A percentile compares a stretch with the other conserved stretches of the same genome.
Evolutionary conservation across 1,284 basidiomycete species (phyloP).

Genomic region (Ustilago sp.): DNA sequence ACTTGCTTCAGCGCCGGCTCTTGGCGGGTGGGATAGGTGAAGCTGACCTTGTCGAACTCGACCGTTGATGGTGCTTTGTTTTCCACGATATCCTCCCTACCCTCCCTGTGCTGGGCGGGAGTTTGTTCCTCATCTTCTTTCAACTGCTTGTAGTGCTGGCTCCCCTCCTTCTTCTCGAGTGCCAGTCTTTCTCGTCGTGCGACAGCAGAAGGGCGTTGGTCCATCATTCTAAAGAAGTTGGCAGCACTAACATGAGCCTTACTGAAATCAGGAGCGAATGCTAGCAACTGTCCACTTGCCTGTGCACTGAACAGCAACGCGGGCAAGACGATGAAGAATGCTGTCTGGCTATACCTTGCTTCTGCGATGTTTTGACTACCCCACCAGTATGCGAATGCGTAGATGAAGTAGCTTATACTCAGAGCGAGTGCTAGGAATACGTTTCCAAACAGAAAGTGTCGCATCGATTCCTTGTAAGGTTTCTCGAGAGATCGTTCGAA

Average conservation of each 20-base stretch:
- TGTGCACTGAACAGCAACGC: conserved; percentile 63
- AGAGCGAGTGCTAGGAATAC: conserved; percentile 56
- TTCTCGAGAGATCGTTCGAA: conserved; percentile 44
- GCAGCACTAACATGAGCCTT: conserved; percentile 60
- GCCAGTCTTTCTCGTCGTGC: conserved; percentile 57
- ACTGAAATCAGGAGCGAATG: conserved; percentile 61
- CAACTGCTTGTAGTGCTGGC: not conserved
- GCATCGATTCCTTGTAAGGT: conserved; percentile 56
- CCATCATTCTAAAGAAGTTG: conserved; percentile 58
- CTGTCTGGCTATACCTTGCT: conserved; percentile 53
- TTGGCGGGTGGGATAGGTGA: conserved; percentile 47
- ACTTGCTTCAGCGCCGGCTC: conserved; percentile 55
- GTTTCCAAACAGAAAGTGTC: conserved; percentile 57
- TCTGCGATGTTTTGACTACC: conserved; percentile 61
- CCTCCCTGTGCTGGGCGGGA: conserved; percentile 87
- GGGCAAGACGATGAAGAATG: conserved; percentile 63
- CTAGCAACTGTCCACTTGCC: conserved; percentile 60
- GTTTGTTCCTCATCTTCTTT: conserved; percentile 83
- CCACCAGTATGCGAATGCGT: conserved; percentile 66
- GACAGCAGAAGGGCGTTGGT: conserved; percentile 78
- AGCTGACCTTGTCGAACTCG: conserved; percentile 37
- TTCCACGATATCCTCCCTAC: conserved; percentile 20
- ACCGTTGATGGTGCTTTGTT: conserved; percentile 18
- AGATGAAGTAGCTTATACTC: conserved; percentile 64
- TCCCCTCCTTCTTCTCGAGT: conserved; percentile 63